These are phyloP conservation scores for Boletus pseudopeckii DNA, from an alignment of 768 basidiomycete genomes.

Conservation along the genomic window DNA sequence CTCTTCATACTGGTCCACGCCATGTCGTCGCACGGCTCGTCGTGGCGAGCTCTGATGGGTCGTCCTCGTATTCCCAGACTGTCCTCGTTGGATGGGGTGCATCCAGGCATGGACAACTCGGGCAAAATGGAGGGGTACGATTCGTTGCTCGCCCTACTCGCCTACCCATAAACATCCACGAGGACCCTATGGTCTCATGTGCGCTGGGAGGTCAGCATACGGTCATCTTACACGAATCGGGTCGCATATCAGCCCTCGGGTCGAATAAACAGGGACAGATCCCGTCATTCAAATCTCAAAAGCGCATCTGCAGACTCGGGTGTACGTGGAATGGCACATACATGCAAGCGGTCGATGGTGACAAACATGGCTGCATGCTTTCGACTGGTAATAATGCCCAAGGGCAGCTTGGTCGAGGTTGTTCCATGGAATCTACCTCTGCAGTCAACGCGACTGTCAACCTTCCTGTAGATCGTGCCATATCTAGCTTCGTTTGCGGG, in stretches of 20 bases:
- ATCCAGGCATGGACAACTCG: constrained; percentile 83
- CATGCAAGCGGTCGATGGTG: constrained; percentile 27
- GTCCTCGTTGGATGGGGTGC: constrained; percentile 78
- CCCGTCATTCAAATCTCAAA: constrained; percentile 30
- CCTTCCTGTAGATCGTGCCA: constrained; percentile 24
- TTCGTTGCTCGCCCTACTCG: constrained; percentile 23
- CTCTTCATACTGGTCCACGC: constrained; percentile 63
- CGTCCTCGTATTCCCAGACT: constrained; percentile 14
- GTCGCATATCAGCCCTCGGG: constrained; percentile 53
- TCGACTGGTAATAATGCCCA: constrained; percentile 54
- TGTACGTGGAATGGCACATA: constrained; percentile 87
- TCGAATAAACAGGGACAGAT: constrained; percentile 72
- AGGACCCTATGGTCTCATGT: constrained; percentile 33
- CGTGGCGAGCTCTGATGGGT: constrained; percentile 19
- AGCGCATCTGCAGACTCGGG: constrained; percentile 34
- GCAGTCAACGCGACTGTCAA: constrained; percentile 5
- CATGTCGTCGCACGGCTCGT: constrained; percentile 58
- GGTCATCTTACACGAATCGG: constrained; percentile 42
- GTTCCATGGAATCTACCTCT: neutral
- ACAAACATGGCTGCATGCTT: constrained; percentile 30
- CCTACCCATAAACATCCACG: constrained; percentile 31
- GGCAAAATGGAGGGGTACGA: constrained; percentile 27
- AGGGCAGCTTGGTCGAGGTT: constrained; percentile 61
- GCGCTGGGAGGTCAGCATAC: constrained; percentile 55
- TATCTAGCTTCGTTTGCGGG: constrained; percentile 58